Evolutionary conservation across 1,139 yeast species (phyloP).

Genomic region (Eremothecium gossypii): DNA sequence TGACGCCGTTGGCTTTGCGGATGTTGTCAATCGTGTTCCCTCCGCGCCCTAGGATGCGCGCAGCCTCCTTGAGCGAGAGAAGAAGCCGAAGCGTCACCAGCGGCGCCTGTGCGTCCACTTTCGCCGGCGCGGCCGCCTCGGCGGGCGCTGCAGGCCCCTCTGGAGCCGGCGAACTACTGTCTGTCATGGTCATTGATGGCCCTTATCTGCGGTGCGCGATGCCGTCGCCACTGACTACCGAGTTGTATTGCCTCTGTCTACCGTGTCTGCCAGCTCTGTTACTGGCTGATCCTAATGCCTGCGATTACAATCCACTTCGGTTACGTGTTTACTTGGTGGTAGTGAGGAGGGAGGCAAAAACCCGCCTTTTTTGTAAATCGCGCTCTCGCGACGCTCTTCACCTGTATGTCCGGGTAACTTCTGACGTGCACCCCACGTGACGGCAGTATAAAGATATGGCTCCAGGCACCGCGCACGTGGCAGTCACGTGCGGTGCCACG

Average conservation of each 20-base stretch:
- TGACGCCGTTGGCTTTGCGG: conserved; percentile 68
- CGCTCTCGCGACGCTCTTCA: background rate
- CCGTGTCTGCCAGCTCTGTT: no score
- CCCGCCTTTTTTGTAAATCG: background rate
- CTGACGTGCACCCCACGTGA: no score
- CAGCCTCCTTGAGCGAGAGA: conserved; percentile 82
- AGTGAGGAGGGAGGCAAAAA: conserved; percentile 3
- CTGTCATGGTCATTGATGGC: conserved; percentile 2
- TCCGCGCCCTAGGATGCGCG: conserved; percentile 81
- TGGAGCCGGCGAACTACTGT: background rate
- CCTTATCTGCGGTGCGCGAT: no score
- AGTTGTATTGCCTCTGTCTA: no score
- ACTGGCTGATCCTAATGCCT: background rate
- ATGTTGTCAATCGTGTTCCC: conserved; percentile 75
- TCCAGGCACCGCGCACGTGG: no score
- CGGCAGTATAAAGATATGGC: no score
- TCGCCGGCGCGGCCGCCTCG: background rate
- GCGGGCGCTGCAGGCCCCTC: background rate
- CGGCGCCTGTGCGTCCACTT: background rate
- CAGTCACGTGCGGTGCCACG: no score
- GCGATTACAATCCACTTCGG: background rate
- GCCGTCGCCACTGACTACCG: no score
- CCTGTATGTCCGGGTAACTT: background rate
- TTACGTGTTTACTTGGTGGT: conserved; percentile 2
- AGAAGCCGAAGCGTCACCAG: conserved; percentile 42